Conservation (phyloP, 352 stramenopile species). For the Globisporangium acanthophoron region DNA sequence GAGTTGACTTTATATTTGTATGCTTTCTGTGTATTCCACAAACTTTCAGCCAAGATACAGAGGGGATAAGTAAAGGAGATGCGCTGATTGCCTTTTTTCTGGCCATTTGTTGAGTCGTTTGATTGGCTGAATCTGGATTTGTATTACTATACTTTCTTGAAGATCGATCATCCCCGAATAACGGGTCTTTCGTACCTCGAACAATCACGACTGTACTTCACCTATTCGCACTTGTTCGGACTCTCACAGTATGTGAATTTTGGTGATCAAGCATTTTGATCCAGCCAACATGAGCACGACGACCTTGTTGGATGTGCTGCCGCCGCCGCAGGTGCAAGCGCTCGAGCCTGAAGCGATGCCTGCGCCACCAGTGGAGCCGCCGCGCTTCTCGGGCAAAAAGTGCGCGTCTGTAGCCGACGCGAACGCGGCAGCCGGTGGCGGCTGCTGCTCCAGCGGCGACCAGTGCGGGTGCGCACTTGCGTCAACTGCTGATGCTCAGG, state of each 20-base stretch:
- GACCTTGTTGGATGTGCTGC: background rate
- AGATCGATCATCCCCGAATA: too few relatives aligned
- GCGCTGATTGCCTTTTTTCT: background rate
- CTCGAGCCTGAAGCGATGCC: background rate
- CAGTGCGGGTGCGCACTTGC: slow-evolving; percentile 6
- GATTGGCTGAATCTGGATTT: too few relatives aligned
- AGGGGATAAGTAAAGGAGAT: background rate
- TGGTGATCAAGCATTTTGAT: too few relatives aligned
- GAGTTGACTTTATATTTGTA: background rate
- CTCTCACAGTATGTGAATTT: too few relatives aligned
- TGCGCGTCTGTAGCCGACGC: background rate
- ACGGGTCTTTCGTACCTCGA: too few relatives aligned
- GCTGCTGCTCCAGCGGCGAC: slow-evolving; percentile 7
- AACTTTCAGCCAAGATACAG: too few relatives aligned
- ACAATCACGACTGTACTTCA: too few relatives aligned
- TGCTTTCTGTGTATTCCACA: background rate
- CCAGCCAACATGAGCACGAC: too few relatives aligned
- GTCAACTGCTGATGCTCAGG: background rate
- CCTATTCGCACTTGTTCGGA: too few relatives aligned
- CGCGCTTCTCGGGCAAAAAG: slow-evolving; percentile 58
- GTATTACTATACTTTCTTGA: too few relatives aligned
- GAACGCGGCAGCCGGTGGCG: background rate
- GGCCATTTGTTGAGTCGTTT: background rate
- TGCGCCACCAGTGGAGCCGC: slow-evolving; percentile 15
- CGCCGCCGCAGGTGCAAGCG: too few relatives aligned